Conservation (phyloP, 2,329 filamentous ascomycete species). For the Diaporthe helianthi region DNA sequence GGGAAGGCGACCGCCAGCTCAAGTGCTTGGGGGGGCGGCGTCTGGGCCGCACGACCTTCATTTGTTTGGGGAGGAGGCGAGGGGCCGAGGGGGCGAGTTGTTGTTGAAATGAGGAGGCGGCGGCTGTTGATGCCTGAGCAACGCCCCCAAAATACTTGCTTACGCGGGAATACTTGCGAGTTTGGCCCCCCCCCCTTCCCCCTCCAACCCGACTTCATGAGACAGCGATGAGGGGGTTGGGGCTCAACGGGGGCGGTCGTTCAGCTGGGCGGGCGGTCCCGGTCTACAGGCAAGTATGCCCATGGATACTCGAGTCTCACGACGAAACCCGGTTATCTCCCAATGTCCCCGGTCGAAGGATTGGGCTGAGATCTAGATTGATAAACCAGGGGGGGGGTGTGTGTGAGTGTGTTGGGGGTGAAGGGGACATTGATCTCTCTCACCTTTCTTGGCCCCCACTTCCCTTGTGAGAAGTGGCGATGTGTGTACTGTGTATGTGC, state of each 20-base stretch:
- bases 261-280: slow-evolving; percentile 19
- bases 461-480: slow-evolving; percentile 10
- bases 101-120: background rate
- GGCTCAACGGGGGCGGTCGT: background rate
- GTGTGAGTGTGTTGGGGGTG: too few species aligned
- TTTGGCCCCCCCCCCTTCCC: background rate
- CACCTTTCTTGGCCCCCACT: slow-evolving; percentile 15
- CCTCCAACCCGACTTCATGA: background rate
- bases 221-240: slow-evolving; percentile 12
- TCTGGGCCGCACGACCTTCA: background rate
- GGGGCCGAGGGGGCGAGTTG: too few species aligned
- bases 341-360: slow-evolving; percentile 18
- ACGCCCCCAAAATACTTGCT: background rate
- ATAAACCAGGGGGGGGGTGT: slow-evolving; percentile 9
- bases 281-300: background rate
- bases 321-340: slow-evolving; percentile 11
- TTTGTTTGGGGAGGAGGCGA: too few species aligned
- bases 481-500: too few species aligned
- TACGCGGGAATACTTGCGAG: background rate
- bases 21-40: too few species aligned
- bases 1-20: background rate
- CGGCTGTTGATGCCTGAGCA: slow-evolving; percentile 16
- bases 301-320: slow-evolving; percentile 17
- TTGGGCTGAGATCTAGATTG: slow-evolving; percentile 5
- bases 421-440: background rate